phyloP scores from a whole-genome alignment of 106 monocot species.

The Hemerocallis citrina region DNA sequence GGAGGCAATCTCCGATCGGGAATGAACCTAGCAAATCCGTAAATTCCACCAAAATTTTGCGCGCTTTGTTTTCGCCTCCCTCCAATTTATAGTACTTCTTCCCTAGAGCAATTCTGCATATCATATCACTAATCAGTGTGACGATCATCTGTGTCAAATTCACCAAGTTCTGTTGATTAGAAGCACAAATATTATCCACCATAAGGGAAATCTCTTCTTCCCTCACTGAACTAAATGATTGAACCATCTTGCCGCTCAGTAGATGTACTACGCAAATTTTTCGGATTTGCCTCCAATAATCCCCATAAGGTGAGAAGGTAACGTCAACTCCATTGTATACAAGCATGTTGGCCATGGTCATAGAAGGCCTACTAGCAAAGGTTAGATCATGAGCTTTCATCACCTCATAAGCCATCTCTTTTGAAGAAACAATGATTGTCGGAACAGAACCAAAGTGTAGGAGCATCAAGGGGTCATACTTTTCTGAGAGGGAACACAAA shows the following conservation, averaged over 20 bases:
- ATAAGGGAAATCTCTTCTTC: neutral
- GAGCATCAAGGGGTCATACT: constrained; percentile 28
- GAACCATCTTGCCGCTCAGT: neutral
- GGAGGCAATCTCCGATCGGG: too few relatives aligned
- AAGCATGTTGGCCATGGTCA: neutral
- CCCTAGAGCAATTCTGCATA: too few relatives aligned
- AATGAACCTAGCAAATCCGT: too few relatives aligned
- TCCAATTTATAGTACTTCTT: too few relatives aligned
- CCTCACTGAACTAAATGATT: neutral
- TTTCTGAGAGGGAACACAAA: constrained; percentile 3
- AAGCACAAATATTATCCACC: too few relatives aligned
- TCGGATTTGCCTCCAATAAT: neutral
- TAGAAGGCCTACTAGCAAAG: constrained; percentile 25
- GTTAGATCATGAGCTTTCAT: constrained; percentile 24
- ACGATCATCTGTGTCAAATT: too few relatives aligned
- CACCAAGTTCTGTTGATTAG: too few relatives aligned
- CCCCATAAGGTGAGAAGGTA: neutral
- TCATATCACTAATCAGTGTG: too few relatives aligned
- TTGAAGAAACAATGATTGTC: constrained; percentile 26
- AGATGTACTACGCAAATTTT: neutral
- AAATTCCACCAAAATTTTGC: too few relatives aligned
- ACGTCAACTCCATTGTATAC: neutral
- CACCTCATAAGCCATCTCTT: constrained; percentile 8
- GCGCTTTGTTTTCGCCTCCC: too few relatives aligned
- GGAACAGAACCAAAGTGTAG: constrained; percentile 15